phyloP scores from a whole-genome alignment of 805 yeast genomes.

The Torulaspora indica region DNA sequence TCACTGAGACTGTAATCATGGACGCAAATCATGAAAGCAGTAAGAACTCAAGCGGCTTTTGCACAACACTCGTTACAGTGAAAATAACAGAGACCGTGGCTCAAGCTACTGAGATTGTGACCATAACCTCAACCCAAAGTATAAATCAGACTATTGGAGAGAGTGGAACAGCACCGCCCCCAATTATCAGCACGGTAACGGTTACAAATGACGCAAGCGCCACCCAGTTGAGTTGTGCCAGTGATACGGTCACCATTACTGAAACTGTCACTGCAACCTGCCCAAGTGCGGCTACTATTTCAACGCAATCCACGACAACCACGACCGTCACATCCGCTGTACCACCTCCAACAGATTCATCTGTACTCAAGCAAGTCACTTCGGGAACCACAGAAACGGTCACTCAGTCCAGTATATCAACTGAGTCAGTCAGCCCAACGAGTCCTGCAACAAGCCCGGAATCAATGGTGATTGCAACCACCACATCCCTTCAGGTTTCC shows the following conservation, averaged over 20 bases:
- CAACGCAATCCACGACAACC: not conserved
- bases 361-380: not conserved
- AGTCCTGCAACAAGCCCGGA: not conserved
- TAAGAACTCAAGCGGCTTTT: not conserved
- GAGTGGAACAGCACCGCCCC: too few relatives aligned
- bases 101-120: too few relatives aligned
- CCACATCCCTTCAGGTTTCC: not conserved
- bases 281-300: too few relatives aligned
- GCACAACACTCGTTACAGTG: not conserved
- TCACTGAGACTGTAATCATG: conserved; percentile 3
- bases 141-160: too few relatives aligned
- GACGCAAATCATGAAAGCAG: conserved; percentile 11
- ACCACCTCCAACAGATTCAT: not conserved
- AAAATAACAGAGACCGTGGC: too few relatives aligned
- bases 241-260: conserved; percentile 1
- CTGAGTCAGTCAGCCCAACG: not conserved
- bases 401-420: not conserved
- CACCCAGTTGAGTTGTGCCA: too few relatives aligned
- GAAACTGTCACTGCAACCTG: conserved; percentile 3
- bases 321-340: not conserved
- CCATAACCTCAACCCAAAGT: too few relatives aligned
- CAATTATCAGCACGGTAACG: too few relatives aligned
- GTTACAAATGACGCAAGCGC: too few relatives aligned
- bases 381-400: not conserved
- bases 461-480: not conserved